Conservation (phyloP, 164 flowering plant genomes). For the Chimonanthus praecox region DNA sequence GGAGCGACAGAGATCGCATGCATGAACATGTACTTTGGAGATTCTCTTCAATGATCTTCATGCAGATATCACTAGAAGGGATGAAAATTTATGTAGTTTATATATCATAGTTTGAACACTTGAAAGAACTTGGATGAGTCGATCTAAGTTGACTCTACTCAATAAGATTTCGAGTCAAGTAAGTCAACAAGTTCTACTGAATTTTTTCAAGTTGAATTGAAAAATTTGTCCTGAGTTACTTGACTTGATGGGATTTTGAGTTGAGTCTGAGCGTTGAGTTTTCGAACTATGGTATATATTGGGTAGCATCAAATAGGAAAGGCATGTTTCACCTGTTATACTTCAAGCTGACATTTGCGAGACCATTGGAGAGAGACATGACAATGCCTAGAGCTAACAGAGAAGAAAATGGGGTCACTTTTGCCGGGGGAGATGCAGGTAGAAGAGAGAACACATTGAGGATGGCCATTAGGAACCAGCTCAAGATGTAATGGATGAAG, state of each 20-base stretch:
- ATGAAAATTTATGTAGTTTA: too few relatives aligned
- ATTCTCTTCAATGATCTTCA: neutral
- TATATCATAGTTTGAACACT: too few relatives aligned
- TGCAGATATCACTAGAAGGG: neutral
- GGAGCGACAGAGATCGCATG: neutral
- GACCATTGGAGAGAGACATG: conserved; percentile 91
- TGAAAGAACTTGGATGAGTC: too few relatives aligned
- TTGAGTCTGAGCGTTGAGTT: neutral
- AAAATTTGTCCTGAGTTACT: too few relatives aligned
- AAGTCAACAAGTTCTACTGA: too few relatives aligned
- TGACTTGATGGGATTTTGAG: too few relatives aligned
- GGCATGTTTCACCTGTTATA: conserved; percentile 63
- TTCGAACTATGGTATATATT: neutral
- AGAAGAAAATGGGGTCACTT: conserved; percentile 54
- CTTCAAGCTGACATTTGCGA: conserved; percentile 96
- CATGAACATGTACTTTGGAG: neutral
- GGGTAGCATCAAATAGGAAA: neutral
- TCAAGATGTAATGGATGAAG: conserved; percentile 73
- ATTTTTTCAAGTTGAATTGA: too few relatives aligned
- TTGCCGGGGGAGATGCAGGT: conserved; percentile 71
- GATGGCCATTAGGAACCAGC: conserved; percentile 85
- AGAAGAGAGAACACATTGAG: conserved; percentile 61
- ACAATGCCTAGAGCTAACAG: conserved; percentile 74
- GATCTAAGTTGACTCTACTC: too few relatives aligned
- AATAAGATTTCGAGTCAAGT: too few relatives aligned